These are phyloP conservation scores for Diddensiella caesifluorescens DNA, from an alignment of 805 yeast genomes.

Conservation along the genomic window DNA sequence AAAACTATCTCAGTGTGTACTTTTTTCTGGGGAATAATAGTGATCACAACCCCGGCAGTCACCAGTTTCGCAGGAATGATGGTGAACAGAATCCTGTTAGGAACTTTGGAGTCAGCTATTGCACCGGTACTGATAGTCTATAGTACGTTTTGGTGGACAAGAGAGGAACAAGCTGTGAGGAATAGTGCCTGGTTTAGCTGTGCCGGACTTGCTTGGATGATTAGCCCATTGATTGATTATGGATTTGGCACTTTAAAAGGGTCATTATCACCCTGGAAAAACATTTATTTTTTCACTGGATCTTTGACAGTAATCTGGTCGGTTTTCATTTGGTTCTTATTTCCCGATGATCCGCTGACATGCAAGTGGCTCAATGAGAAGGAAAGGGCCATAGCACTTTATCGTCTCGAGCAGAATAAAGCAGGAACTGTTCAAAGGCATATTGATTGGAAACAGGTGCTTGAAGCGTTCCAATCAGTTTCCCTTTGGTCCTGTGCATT, in stretches of 20 bases:
- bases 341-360: slow-evolving; percentile 51
- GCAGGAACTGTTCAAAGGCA: slow-evolving; percentile 41
- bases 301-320: slow-evolving; percentile 39
- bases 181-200: slow-evolving; percentile 35
- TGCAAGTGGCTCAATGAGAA: slow-evolving; percentile 41
- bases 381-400: slow-evolving; percentile 33
- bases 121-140: slow-evolving; percentile 53
- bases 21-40: slow-evolving; percentile 37
- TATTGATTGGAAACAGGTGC: slow-evolving; percentile 49
- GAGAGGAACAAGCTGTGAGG: slow-evolving; percentile 41
- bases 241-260: slow-evolving; percentile 46
- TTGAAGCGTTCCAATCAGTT: slow-evolving; percentile 46
- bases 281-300: slow-evolving; percentile 47
- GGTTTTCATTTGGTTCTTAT: slow-evolving; percentile 34
- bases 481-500: slow-evolving; percentile 34
- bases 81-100: slow-evolving; percentile 44
- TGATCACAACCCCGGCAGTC: slow-evolving; percentile 37
- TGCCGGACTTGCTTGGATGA: slow-evolving; percentile 34
- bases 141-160: slow-evolving; percentile 53
- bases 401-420: slow-evolving; percentile 29
- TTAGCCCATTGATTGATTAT: slow-evolving; percentile 36
- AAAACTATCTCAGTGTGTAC: slow-evolving; percentile 14
- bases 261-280: slow-evolving; percentile 40
- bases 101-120: slow-evolving; percentile 48
- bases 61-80: slow-evolving; percentile 45